phyloP scores from a whole-genome alignment of 306 rosid species.

The Acmispon strigosus region DNA sequence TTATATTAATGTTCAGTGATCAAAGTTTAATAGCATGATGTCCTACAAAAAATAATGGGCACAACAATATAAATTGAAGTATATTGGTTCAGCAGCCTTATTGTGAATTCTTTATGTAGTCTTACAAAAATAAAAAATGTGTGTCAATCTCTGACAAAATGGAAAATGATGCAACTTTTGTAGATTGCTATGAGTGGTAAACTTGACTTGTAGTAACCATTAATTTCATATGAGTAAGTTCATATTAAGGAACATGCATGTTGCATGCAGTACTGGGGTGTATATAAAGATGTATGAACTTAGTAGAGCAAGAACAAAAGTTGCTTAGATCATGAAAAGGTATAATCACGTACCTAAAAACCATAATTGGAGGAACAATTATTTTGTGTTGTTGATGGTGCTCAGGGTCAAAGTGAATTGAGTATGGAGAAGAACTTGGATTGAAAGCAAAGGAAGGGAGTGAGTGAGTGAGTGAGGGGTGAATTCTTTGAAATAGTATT shows the following conservation, averaged over 20 bases:
- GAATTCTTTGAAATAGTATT: slow-evolving; percentile 24
- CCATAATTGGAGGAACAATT: slow-evolving; percentile 28
- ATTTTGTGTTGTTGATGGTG: slow-evolving; percentile 6
- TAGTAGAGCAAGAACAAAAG: not conserved
- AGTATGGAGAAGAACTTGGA: slow-evolving; percentile 20
- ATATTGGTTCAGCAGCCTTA: not conserved
- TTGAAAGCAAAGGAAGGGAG: slow-evolving; percentile 12
- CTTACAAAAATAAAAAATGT: not conserved
- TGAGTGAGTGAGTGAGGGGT: not conserved
- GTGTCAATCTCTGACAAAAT: not conserved
- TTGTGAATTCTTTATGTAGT: not conserved
- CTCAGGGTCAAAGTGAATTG: slow-evolving; percentile 14
- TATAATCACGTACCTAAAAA: slow-evolving; percentile 33
- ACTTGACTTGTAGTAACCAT: slow-evolving; percentile 15
- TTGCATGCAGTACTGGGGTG: slow-evolving; percentile 23
- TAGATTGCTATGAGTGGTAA: slow-evolving; percentile 15
- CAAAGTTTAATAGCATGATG: not conserved
- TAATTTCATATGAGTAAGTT: slow-evolving; percentile 11
- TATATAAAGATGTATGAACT: not conserved
- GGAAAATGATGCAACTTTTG: slow-evolving; percentile 21
- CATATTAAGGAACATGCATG: slow-evolving; percentile 29
- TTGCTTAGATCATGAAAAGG: slow-evolving; percentile 20
- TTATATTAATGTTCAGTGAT: slow-evolving; percentile 9
- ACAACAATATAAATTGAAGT: not conserved
- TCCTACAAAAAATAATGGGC: not conserved